Percentiles rank a stretch among this genome's conserved stretches.
Conservation (phyloP, 225 moss, liverwort and hornwort genomes). For the Antitrichia curtipendula region DNA sequence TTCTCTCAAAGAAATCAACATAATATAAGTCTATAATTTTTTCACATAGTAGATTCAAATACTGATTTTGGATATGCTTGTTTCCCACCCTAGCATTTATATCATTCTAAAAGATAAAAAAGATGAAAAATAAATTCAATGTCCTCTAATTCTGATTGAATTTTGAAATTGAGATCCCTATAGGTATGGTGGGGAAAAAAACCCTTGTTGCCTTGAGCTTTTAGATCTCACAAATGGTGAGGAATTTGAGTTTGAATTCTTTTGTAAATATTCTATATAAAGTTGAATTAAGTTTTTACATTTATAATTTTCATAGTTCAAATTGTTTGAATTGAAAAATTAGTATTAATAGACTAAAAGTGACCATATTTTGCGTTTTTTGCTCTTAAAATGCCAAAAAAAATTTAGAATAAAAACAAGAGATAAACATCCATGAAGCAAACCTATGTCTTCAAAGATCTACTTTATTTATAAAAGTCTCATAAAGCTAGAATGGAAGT, state of each 20-base stretch:
- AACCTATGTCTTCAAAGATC: neutral
- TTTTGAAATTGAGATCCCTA: neutral
- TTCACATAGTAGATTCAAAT: accelerated
- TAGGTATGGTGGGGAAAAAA: accelerated
- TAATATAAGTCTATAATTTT: neutral
- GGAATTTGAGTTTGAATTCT: neutral
- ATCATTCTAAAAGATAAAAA: neutral
- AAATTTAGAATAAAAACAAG: neutral
- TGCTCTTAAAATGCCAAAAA: neutral
- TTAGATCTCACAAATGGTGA: too few species aligned
- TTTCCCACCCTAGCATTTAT: neutral
- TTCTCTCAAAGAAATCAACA: neutral
- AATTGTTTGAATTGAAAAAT: neutral
- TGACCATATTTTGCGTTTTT: accelerated
- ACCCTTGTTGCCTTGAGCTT: neutral
- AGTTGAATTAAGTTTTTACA: neutral
- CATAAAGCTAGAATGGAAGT: neutral
- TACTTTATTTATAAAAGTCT: neutral
- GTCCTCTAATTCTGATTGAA: neutral
- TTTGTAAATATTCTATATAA: neutral
- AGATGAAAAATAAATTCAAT: neutral
- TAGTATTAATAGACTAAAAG: neutral
- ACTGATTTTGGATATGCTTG: neutral
- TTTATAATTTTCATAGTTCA: neutral
- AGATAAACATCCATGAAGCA: neutral